Conservation (phyloP, 305 asterid species). For the Fraxinus floribunda region DNA sequence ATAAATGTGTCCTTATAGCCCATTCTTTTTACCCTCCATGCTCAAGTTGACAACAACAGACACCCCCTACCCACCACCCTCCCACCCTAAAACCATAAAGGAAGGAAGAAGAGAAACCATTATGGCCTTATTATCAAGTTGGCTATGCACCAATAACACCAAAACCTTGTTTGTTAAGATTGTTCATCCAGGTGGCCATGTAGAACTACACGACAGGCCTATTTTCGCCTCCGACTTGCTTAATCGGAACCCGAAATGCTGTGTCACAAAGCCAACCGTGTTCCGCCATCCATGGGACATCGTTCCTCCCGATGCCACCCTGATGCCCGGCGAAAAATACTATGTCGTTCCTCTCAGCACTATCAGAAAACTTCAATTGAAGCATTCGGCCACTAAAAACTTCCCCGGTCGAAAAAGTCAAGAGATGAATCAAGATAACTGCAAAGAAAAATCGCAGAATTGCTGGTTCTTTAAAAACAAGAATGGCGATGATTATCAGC, state of each 20-base stretch:
- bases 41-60: neutral
- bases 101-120: neutral
- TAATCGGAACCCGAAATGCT: slow-evolving; percentile 52
- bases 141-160: slow-evolving; percentile 49
- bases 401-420: slow-evolving; percentile 5
- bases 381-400: slow-evolving; percentile 19
- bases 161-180: slow-evolving; percentile 47
- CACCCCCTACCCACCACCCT: neutral
- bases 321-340: slow-evolving; percentile 56
- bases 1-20: neutral
- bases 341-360: slow-evolving; percentile 59
- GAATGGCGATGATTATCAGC: neutral
- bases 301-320: slow-evolving; percentile 51
- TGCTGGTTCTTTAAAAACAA: slow-evolving; percentile 39
- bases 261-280: slow-evolving; percentile 53
- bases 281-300: slow-evolving; percentile 58
- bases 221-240: slow-evolving; percentile 52
- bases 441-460: slow-evolving; percentile 14
- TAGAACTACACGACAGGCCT: slow-evolving; percentile 68
- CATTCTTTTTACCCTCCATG: neutral
- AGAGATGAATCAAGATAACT: neutral
- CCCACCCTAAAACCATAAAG: neutral
- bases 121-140: slow-evolving; percentile 35
- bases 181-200: slow-evolving; percentile 73
- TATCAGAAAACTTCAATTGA: slow-evolving; percentile 50